A percentile compares a stretch with the other conserved stretches of the same genome.
These are phyloP conservation scores for Neurospora sp. DNA, from an alignment of 495 filamentous ascomycete species.

Conservation along the genomic window DNA sequence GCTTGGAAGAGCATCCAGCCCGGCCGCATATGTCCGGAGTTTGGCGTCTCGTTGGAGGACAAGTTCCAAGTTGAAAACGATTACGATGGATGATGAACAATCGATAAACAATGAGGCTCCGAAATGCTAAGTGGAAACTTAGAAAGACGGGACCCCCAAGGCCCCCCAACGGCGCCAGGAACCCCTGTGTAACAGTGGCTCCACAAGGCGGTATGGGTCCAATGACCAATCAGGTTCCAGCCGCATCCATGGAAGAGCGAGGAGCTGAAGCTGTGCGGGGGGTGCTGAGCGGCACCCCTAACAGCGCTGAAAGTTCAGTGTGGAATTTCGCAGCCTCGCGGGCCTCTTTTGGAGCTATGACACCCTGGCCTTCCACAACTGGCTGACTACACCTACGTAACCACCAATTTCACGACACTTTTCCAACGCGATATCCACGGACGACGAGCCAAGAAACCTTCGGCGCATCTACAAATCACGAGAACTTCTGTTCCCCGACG, in stretches of 20 bases:
- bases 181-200: background rate
- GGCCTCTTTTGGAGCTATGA: conserved; percentile 4
- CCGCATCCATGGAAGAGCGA: background rate
- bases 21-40: background rate
- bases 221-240: background rate
- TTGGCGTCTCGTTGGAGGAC: background rate
- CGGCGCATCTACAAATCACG: background rate
- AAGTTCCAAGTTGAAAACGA: background rate
- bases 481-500: background rate
- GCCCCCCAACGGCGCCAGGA: background rate
- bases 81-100: background rate
- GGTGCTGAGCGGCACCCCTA: background rate
- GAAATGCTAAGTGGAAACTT: background rate
- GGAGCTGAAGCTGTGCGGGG: background rate
- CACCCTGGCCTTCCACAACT: conserved; percentile 4
- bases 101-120: background rate
- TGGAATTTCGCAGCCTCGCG: background rate
- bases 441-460: background rate
- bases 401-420: background rate
- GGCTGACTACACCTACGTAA: conserved; percentile 1
- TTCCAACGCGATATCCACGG: background rate
- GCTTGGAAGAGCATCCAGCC: background rate
- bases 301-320: background rate
- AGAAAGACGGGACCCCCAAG: background rate
- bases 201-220: background rate